Evolutionary conservation across 257 asterid species (phyloP), one percentile per base, ranked within the genome.

Genomic region (Fraxinus quadrangulata): DNA sequence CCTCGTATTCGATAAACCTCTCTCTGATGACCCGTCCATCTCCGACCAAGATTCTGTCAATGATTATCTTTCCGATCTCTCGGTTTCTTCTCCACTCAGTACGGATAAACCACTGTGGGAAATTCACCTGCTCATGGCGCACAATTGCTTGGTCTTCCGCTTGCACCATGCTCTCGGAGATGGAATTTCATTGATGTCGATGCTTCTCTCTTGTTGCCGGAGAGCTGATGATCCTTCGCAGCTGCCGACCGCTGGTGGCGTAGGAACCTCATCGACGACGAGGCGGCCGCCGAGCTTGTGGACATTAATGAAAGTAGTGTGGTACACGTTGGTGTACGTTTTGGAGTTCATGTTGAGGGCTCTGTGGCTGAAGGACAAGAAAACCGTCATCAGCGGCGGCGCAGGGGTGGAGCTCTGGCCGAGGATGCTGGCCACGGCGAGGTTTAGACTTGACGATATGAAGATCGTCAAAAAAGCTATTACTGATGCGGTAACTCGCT

Each of bases 141-240:
- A 91, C 70, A 89, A 77, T 0, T 78, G 88, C 72, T 75, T 31
- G 3, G 86, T 93, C 12, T 77, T 90, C 77, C 92, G 97, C 2
- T 75, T 90, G 73, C 97, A 93, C 81, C 97, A 93, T 86, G 91
- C 96, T 67, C 88, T 93, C 0, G 98, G 98, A 19, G 98, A 93
- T 77, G 98, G 97, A 40, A 82, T 88, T 26, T 91, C 98, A 3
- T 26, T 88, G 26, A 85, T 90, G 92, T 87, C 97, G 45, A 70
- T 89, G 88, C 80, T 92, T 17, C 75, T 91, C 49, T 76, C 92
- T 45, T 72, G 86, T 78, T 91, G 92, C 70, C 79, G 97, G 79
- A 86, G 79, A n/a, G 82, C 72, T 1, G 87, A 80, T 14, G 93
- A 87, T 31, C 92, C 97, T 13, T 28, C 71, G 67, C 83, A 63